Evolutionary conservation across 768 basidiomycete genomes (phyloP).

Genomic region (Crassisporium funariophilum): DNA sequence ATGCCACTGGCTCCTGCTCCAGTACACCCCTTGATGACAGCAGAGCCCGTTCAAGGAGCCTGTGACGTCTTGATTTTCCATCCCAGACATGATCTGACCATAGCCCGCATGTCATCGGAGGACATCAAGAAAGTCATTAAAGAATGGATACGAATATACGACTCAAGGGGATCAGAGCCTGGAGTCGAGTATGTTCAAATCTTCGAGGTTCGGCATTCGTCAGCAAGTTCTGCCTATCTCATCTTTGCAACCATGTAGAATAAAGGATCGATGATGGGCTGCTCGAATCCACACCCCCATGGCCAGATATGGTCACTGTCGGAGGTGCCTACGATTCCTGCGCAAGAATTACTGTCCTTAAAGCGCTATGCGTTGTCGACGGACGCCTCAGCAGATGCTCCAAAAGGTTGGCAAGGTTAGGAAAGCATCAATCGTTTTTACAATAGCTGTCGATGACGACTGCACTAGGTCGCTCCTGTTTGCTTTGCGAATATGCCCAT

Average conservation of each 20-base stretch:
- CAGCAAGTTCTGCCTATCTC: not conserved
- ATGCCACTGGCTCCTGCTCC: constrained; percentile 51
- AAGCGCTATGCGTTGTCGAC: constrained; percentile 44
- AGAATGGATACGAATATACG: constrained; percentile 74
- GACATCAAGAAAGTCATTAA: constrained; percentile 69
- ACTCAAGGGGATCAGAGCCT: constrained; percentile 56
- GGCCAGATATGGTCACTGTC: constrained; percentile 88
- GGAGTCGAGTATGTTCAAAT: constrained; percentile 85
- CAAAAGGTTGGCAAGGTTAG: constrained; percentile 52
- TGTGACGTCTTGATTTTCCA: constrained; percentile 90
- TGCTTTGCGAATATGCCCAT: constrained; percentile 80
- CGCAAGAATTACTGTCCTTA: constrained; percentile 64
- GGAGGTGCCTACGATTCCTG: constrained; percentile 67
- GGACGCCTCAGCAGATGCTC: constrained; percentile 44
- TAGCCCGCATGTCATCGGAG: constrained; percentile 59
- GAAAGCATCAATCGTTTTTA: not conserved
- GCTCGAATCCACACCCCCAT: constrained; percentile 93
- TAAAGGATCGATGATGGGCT: constrained; percentile 94
- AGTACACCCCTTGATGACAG: constrained; percentile 61
- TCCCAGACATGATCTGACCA: constrained; percentile 82
- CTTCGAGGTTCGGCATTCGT: constrained; percentile 65
- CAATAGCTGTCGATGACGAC: not conserved
- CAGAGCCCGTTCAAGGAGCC: constrained; percentile 74
- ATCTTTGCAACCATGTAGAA: constrained; percentile 54
- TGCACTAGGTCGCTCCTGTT: constrained; percentile 57